Base-by-base conservation (phyloP, 2,329 filamentous ascomycete genomes). In the Paecilomyces sp. region DNA sequence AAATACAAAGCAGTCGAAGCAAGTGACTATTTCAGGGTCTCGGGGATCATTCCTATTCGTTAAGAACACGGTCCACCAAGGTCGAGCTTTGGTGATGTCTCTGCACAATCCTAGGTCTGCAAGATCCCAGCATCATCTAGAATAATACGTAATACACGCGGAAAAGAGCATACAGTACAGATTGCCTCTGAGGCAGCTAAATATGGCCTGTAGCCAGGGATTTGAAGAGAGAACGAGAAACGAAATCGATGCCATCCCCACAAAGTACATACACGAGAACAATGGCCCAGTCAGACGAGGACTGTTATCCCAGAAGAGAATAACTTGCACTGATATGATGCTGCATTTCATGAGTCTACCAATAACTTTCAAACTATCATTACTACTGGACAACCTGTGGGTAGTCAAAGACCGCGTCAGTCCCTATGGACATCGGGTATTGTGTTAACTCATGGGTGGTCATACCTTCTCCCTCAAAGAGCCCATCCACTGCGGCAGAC, bases 401-500 rank as follows among this genome's bases (percentile, higher is more conserved):
- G 62, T 28, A 57, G 25, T 58, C 36, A 51, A 56, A 50, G 36
- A 24, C 30, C 22, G 22, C 30, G 54, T 59, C 47, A 59, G 53
- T 47, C 55, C 50, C 50, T 53, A 54, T 55, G 25, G 30, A 18
- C 36, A 25, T 30, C 34, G 60, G 61, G 56, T 59, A 54, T 52
- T 58, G 62, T 54, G 54, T 64, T 62, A 54, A 61, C 59, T 61
- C 62, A 59, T 51, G 54, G 57, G 59, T 58, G 61, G 58, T 53
- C 60, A 55, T 62, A 64, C 94, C 91, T 97, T 99, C 82, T 97
- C 94, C 76, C 93, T 85, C 76, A 99, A 77, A 69, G 85, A 87
- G 59, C 91, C 92, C 82, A 97, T 88, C 88, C 92, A 99, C 78
- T 97, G 93, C 68, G 88, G 88, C 70, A 94, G 88, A 73, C 92